Base-by-base conservation (phyloP, 2,329 filamentous ascomycete species). In the Xylariaceae sp. region DNA sequence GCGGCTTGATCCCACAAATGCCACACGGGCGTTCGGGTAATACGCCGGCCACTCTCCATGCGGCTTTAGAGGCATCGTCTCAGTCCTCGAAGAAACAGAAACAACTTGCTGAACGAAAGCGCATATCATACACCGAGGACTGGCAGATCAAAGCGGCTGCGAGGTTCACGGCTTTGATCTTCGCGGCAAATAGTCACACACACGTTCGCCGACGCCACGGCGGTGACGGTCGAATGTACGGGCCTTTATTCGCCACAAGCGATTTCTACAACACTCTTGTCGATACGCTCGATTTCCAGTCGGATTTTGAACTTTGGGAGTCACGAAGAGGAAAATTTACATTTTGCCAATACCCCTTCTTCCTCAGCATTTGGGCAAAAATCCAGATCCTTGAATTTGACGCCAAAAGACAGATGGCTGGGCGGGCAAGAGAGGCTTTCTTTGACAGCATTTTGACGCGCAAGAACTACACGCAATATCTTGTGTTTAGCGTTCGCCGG, bases 331-430 rank as follows among this genome's bases (percentile, higher is more conserved):
- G 80, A 26, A 89, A 84, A 61, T 96, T 96, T 67, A 82, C 88
- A 0, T 95, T 96, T 67, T 96, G 91, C 67, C 89, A 95, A 67
- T 95, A 95, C 65, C 90, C 91, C 0, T 95, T 96, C 65, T 85
- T 96, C 62, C 77, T 96, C 41, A 95, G 90, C 58, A 91, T 96
- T 60, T 91, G 89, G 76, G 87, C 91, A 31, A 96, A 96, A 71
- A 95, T 94, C 55, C 87, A 87, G 60, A 92, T 96, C 46, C 76
- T 96, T 64, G 90, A 96, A 66, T 83, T 95, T 65, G 91, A 96
- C 70, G 89, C 90, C 6, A 83, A 86, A 59, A 82, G 91, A 6
- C 90, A 96, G 70, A 96, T 96, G 91, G 86, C 90, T 65, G 84
- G 83, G 60, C 92, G 90, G 69, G 91, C 91, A 7, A 80, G 91